These are phyloP conservation scores for Corrigiola litoralis DNA, from an alignment of 179 eudicot genomes.

Conservation along the genomic window DNA sequence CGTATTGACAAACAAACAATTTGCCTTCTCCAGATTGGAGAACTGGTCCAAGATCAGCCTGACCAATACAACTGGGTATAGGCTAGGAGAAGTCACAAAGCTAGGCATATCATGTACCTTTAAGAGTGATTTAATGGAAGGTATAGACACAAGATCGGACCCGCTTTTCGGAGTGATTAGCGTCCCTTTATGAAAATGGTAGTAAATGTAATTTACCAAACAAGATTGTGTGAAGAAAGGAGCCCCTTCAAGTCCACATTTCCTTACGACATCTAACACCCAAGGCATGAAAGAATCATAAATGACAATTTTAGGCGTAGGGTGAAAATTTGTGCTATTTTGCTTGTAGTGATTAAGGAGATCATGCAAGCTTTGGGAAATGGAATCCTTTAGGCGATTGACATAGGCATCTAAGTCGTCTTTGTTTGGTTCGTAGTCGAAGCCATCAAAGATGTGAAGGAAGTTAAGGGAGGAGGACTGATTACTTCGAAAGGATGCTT, in stretches of 20 bases:
- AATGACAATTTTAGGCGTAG: slow-evolving; percentile 25
- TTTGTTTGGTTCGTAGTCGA: not conserved
- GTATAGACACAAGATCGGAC: slow-evolving; percentile 17
- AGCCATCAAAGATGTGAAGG: slow-evolving; percentile 20
- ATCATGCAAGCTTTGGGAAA: not conserved
- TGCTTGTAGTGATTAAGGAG: slow-evolving; percentile 8
- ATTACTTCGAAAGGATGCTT: not conserved
- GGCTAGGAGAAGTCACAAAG: slow-evolving; percentile 13
- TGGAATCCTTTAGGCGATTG: not conserved
- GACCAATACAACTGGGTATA: slow-evolving; percentile 9
- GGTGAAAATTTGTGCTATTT: not conserved
- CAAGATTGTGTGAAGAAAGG: slow-evolving; percentile 34
- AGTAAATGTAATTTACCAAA: slow-evolving; percentile 23
- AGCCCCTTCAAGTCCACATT: slow-evolving; percentile 15
- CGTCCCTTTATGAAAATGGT: slow-evolving; percentile 12
- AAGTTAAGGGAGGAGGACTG: not conserved
- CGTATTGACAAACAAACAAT: slow-evolving; percentile 29
- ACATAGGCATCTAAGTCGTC: not conserved
- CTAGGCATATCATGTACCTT: slow-evolving; percentile 25
- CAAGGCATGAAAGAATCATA: slow-evolving; percentile 30
- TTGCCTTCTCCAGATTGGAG: slow-evolving; percentile 19
- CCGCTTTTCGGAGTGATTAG: not conserved
- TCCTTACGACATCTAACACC: slow-evolving; percentile 20
- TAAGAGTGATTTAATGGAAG: not conserved
- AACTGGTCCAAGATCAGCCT: slow-evolving; percentile 20